A percentile compares a stretch with the other conserved stretches of the same genome.
phyloP scores from a whole-genome alignment of 2,329 filamentous ascomycete genomes.

The Trichoderma simmonsii region DNA sequence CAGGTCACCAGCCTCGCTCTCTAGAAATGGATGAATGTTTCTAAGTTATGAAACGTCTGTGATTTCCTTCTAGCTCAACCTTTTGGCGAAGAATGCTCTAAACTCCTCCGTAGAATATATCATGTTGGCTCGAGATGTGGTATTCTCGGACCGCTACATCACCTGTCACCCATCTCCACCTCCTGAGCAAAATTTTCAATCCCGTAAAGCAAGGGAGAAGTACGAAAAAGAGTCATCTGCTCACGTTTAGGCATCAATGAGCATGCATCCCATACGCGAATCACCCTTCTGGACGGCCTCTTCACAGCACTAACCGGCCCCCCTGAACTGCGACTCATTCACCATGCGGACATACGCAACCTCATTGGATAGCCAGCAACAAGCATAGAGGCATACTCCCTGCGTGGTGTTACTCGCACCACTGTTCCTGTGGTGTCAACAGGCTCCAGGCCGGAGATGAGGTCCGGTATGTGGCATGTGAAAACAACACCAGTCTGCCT shows the following conservation, averaged over 20 bases:
- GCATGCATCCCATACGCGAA: neutral
- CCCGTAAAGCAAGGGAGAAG: neutral
- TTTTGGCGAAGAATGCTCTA: neutral
- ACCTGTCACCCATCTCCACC: neutral
- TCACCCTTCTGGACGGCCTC: neutral
- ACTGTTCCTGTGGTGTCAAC: neutral
- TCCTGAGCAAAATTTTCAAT: neutral
- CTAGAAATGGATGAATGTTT: neutral
- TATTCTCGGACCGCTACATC: neutral
- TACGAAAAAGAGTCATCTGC: neutral
- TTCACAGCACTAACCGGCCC: neutral
- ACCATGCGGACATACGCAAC: neutral
- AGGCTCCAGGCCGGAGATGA: conserved; percentile 5
- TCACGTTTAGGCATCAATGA: neutral
- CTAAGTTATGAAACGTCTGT: neutral
- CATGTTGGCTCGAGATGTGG: neutral
- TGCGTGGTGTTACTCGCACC: neutral
- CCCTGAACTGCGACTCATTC: neutral
- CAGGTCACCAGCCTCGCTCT: neutral
- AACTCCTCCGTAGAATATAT: neutral
- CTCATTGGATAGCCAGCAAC: neutral
- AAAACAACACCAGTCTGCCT: neutral
- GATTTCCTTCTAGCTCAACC: no score
- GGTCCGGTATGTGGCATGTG: neutral
- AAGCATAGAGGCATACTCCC: neutral